Evolutionary conservation across 306 rosid species (phyloP).

Genomic region (Abrus precatorius): DNA sequence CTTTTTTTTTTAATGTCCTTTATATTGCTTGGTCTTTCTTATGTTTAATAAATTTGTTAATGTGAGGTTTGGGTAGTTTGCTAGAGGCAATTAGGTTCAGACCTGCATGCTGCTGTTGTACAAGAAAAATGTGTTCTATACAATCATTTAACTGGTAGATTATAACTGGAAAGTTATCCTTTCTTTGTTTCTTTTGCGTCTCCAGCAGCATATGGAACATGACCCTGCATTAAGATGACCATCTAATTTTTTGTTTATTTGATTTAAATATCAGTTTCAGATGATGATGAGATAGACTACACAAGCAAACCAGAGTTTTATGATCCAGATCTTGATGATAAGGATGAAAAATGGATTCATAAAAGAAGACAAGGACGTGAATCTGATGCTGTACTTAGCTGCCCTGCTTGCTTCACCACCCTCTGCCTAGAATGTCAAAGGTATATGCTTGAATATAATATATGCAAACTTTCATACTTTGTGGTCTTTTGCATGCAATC

Average conservation of each 20-base stretch:
- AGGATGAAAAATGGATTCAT: slow-evolving; percentile 79
- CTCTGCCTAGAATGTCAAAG: slow-evolving; percentile 87
- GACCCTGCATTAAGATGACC: slow-evolving; percentile 16
- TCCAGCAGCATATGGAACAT: slow-evolving; percentile 16
- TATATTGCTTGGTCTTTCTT: not conserved
- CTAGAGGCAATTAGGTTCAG: not conserved
- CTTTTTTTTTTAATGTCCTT: not conserved
- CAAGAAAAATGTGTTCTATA: not conserved
- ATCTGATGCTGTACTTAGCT: slow-evolving; percentile 87
- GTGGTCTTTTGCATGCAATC: not conserved
- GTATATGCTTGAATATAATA: slow-evolving; percentile 49
- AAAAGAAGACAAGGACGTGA: slow-evolving; percentile 61
- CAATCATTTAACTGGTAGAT: not conserved
- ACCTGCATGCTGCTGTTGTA: not conserved
- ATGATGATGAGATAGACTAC: slow-evolving; percentile 90
- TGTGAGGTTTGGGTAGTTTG: not conserved
- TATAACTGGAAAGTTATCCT: not conserved
- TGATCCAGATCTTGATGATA: slow-evolving; percentile 70
- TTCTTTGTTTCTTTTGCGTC: not conserved
- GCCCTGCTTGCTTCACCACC: slow-evolving; percentile 87
- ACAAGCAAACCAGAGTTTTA: slow-evolving; percentile 82
- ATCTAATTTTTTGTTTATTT: slow-evolving; percentile 25
- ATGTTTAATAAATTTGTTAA: too few species aligned
- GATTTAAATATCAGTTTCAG: slow-evolving; percentile 69
- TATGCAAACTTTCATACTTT: not conserved